Base-by-base conservation (phyloP, 148 eudicot genomes). In the Camellia granthamiana region DNA sequence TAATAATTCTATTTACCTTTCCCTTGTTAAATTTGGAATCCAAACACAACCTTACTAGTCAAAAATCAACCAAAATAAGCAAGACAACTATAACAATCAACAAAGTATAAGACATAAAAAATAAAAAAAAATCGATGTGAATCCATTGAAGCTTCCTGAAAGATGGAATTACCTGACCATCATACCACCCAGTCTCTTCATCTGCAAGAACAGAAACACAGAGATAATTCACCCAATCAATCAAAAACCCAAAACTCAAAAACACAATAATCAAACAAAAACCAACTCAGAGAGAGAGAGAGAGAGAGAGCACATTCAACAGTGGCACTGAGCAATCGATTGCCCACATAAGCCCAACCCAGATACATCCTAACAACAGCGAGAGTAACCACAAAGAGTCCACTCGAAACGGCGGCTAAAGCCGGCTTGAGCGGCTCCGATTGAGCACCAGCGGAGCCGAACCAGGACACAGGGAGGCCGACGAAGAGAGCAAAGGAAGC, bases 131-230 rank as follows among this genome's bases (percentile, higher is more conserved):
- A 42, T 12, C 18, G 2, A 42, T 14, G 18, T 23, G 9, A 70
- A n/a, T 70, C 74, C 55, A 19, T 18, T 41, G 9, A 42, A 49
- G 74, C 42, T 71, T 47, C 65, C 64, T n/a, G 68, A 74, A 30
- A 67, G 49, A 1, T 7, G 77, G 18, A 78, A 77, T 41, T 91
- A 95, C 98, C 97, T 93, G 97, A 69, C 99, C 99, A 84, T 93
- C 97, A 77, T 95, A 95, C 99, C 99, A 95, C 55, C 99, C 99
- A 0, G 97, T 95, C 88, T 95, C 99, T 85, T 95, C 99, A 90
- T 95, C 97, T 92, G 90, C 79, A 88, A 60, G 68, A 74, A 76
- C 21, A 44, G 23, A 74, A 43, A 74, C 49, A 54, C 8, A 68
- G 12, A 76, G 30, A 54, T 47, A 8, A 75, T 58, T 46, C 44